These are phyloP conservation scores for Galerina sulciceps DNA, from an alignment of 768 basidiomycete genomes.

Conservation along the genomic window DNA sequence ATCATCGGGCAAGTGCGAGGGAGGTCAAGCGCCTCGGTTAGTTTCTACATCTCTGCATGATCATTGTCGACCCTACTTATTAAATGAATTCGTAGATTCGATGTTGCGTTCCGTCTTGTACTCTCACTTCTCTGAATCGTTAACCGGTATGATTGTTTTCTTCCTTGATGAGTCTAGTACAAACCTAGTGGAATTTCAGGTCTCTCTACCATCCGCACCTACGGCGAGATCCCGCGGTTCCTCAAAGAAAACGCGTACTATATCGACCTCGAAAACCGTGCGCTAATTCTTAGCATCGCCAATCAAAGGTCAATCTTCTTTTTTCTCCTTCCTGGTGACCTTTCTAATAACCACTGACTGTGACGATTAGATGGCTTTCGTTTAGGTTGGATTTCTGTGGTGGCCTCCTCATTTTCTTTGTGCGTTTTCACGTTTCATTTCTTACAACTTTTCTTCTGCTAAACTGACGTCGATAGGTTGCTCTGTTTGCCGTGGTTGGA, in stretches of 20 bases:
- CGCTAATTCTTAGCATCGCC: constrained; percentile 64
- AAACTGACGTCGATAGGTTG: constrained; percentile 48
- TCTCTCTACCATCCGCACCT: constrained; percentile 75
- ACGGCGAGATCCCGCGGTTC: constrained; percentile 67
- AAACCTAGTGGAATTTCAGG: constrained; percentile 30
- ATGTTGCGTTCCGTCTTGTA: constrained; percentile 78
- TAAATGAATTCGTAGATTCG: constrained; percentile 46
- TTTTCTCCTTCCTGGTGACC: neutral
- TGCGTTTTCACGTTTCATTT: constrained; percentile 25
- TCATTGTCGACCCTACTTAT: neutral
- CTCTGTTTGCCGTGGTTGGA: constrained; percentile 63
- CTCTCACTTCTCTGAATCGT: constrained; percentile 77
- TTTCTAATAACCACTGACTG: neutral
- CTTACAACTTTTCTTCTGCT: neutral
- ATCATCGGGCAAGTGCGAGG: constrained; percentile 72
- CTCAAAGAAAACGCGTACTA: constrained; percentile 64
- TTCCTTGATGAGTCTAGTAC: neutral
- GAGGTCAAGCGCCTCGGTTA: constrained; percentile 64
- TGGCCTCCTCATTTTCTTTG: constrained; percentile 56
- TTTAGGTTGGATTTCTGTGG: constrained; percentile 76
- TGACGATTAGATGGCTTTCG: constrained; percentile 59
- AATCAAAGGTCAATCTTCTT: constrained; percentile 57
- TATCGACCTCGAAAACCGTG: constrained; percentile 77
- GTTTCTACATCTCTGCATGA: neutral
- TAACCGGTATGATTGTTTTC: constrained; percentile 46